Base-by-base conservation (phyloP, 2,329 filamentous ascomycete genomes). In the Phyllosticta citrichinensis region DNA sequence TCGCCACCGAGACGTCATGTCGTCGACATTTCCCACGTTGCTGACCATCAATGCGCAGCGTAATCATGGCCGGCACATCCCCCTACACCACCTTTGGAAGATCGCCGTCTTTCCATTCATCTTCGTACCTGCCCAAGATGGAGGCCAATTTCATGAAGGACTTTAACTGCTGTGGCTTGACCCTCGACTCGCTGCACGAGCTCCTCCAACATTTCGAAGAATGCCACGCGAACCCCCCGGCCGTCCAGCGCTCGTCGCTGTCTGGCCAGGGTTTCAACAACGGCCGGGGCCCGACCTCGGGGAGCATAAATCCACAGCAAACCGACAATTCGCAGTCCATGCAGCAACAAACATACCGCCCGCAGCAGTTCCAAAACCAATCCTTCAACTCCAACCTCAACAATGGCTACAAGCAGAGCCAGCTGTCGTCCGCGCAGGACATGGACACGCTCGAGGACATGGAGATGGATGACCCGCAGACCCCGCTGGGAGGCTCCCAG, bases 141-240 rank as follows among this genome's bases (percentile, higher is more conserved):
- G 94, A 99, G 75, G 93, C 93, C 64, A 94, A 93, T 71, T 99
- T 97, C 74, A 95, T 97, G 90, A 88, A 88, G 75, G 92, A 97
- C 77, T 97, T 97, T 76, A 88, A 88, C 58, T 99, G 94, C 78
- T 99, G 94, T 76, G 91, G 91, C 69, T 84, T 90, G 68, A 93
- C 87, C 33, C 82, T 97, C 66, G 88, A 92, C 24, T 95, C 92
- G 57, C 83, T 99, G 67, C 94, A 99, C 76, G 94, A 97, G 71
- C 81, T 99, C 55, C 80, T 99, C 55, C 91, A 96, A 71, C 94
- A 99, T 74, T 99, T 97, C 72, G 94, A 99, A 75, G 93, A 97
- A 76, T 85, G 88, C 60, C 94, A 99, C 74, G 93, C 91, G 17
- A 86, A 89, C 65, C 71, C 74, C 52, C 72, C 57, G 6, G 60